Evolutionary conservation across 2,329 filamentous ascomycete genomes (phyloP).

Genomic region (Colletotrichum phormii): DNA sequence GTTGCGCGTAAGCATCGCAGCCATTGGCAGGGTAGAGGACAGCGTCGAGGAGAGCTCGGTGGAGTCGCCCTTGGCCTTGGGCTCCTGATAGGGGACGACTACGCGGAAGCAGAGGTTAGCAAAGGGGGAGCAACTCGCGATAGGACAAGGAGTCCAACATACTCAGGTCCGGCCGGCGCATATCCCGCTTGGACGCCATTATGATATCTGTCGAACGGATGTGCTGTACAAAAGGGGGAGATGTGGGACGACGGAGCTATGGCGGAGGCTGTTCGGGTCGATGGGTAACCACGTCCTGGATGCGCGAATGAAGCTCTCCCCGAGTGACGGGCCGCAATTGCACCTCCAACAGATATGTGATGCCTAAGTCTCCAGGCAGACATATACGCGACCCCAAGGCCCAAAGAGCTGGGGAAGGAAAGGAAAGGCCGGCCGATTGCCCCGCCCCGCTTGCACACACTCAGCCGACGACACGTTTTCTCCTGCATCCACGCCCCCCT

Average conservation of each 20-base stretch:
- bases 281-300: constrained; percentile 16
- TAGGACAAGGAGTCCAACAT: constrained; percentile 47
- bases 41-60: constrained; percentile 79
- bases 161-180: constrained; percentile 81
- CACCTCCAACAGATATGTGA: not conserved
- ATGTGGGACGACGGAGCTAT: not conserved
- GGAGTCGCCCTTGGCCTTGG: constrained; percentile 70
- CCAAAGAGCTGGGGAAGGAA: constrained; percentile 18
- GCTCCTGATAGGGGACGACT: constrained; percentile 92
- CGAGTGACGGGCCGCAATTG: constrained; percentile 20
- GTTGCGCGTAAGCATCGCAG: constrained; percentile 93
- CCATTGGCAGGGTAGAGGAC: constrained; percentile 90
- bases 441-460: constrained; percentile 14
- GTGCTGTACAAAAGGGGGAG: not conserved
- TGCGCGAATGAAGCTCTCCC: constrained; percentile 30
- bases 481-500: not conserved
- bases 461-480: constrained; percentile 22
- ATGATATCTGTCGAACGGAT: constrained; percentile 5
- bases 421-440: not conserved
- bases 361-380: constrained; percentile 12
- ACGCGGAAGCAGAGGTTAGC: constrained; percentile 17
- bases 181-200: constrained; percentile 80
- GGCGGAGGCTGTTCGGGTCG: not conserved
- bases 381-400: not conserved
- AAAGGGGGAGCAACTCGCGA: constrained; percentile 1